Base-by-base conservation (phyloP, 2,329 filamentous ascomycete genomes). In the Fusarium napiforme region DNA sequence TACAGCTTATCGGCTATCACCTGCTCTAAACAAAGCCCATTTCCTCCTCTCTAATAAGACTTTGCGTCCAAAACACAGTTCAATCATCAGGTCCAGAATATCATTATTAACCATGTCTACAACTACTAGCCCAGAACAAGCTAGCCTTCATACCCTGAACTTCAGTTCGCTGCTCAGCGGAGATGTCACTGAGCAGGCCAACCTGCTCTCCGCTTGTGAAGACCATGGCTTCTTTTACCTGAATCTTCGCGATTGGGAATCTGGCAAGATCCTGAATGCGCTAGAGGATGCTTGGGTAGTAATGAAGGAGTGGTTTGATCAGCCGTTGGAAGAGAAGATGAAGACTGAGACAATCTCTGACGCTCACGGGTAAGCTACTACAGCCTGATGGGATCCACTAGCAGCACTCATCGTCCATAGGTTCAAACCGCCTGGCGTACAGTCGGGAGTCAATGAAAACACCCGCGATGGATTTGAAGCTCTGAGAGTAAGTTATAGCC, bases 381-480 rank as follows among this genome's bases (percentile, higher is more conserved):
- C 4, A 42, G 9, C 9, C 10, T 21, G 8, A 1, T 1, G 4
- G 14, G 8, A 7, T 0, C 0, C 30, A 8, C 4, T 0, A 14
- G 8, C 9, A 7, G 2, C 0, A 5, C 7, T 56, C 0, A 56
- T 23, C 3, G 4, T 9, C 5, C 28, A 36, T 8, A 56, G 52
- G 11, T 56, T 56, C 4, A 56, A 56, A 4, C 52, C 52, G 7
- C 52, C 52, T 6, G 37, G 52, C 0, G 52, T 56, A 1, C 52
- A 56, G 26, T 56, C 37, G 1, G 52, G 52, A 15, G 52, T 56
- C 26, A 43, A 43, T 2, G 16, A 43, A 8, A 56, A 43, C 16
- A 56, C 52, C 2, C 11, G 28, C 2, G 52, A 56, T 16, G 52
- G 37, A 2, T 56, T 56, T 14, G 37, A 56, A 11, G 52, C 52